Conservation (phyloP, 495 filamentous ascomycete genomes). For the Chaetomium tenue region DNA sequence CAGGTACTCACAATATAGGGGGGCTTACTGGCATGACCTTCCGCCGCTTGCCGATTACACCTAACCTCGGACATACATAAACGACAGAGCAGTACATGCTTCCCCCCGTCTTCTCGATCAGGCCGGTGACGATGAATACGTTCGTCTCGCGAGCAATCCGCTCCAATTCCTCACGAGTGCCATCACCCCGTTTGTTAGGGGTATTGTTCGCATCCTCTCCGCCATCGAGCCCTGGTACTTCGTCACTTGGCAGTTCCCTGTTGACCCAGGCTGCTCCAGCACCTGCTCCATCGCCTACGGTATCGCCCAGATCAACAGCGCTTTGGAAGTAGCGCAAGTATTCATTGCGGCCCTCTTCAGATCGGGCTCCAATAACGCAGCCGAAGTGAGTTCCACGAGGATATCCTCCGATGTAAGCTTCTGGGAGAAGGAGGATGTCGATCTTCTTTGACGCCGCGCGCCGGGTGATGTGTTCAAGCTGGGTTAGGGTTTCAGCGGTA, state of each 20-base stretch:
- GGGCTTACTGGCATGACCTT: slow-evolving; percentile 80
- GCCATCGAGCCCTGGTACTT: slow-evolving; percentile 60
- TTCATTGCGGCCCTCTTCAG: slow-evolving; percentile 70
- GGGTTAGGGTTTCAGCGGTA: slow-evolving; percentile 61
- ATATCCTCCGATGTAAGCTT: slow-evolving; percentile 92
- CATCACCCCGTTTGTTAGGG: slow-evolving; percentile 68
- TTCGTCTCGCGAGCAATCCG: slow-evolving; percentile 67
- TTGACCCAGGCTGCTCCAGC: slow-evolving; percentile 72
- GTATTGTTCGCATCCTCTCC: slow-evolving; percentile 40
- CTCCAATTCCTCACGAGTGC: slow-evolving; percentile 80
- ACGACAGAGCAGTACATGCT: slow-evolving; percentile 81
- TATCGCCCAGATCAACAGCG: slow-evolving; percentile 85
- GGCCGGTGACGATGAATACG: slow-evolving; percentile 74
- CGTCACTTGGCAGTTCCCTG: slow-evolving; percentile 48
- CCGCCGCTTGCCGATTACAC: slow-evolving; percentile 78
- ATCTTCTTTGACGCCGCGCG: slow-evolving; percentile 54
- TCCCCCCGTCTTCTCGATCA: slow-evolving; percentile 77
- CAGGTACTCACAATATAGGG: background rate
- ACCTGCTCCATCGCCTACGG: slow-evolving; percentile 59
- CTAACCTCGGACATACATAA: slow-evolving; percentile 73
- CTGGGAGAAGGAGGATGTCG: slow-evolving; percentile 83
- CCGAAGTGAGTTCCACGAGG: slow-evolving; percentile 82
- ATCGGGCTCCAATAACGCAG: slow-evolving; percentile 65
- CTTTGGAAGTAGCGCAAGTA: slow-evolving; percentile 76
- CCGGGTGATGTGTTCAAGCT: slow-evolving; percentile 57